Percentiles rank a stretch among this genome's conserved stretches.
phyloP scores from a whole-genome alignment of 2,329 filamentous ascomycete genomes.

The Trichothecium roseum region DNA sequence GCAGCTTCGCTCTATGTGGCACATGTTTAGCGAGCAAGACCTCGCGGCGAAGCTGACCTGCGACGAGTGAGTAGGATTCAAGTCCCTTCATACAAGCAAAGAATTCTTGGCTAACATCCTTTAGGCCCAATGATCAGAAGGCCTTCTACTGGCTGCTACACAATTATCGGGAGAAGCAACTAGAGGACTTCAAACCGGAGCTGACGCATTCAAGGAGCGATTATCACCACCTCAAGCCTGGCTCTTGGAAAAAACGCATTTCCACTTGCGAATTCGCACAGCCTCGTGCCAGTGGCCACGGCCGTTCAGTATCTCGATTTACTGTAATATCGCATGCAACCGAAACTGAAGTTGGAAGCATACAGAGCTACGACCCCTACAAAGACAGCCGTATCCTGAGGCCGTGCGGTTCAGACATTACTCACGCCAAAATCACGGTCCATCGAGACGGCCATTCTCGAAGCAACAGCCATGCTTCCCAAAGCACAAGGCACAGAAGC shows the following conservation, averaged over 20 bases:
- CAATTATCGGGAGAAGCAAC: conserved; percentile 71
- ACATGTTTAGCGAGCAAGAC: conserved; percentile 66
- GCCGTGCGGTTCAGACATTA: conserved; percentile 33
- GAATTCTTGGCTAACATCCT: conserved; percentile 12
- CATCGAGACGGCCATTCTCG: conserved; percentile 39
- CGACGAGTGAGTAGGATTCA: conserved; percentile 43
- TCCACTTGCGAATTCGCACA: conserved; percentile 51
- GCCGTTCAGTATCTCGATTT: conserved; percentile 48
- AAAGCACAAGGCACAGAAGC: conserved; percentile 22
- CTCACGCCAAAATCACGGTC: conserved; percentile 58
- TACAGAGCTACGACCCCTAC: conserved; percentile 74
- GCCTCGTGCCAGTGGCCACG: conserved; percentile 32
- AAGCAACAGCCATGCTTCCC: conserved; percentile 12
- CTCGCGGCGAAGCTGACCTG: conserved; percentile 59
- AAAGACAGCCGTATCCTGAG: conserved; percentile 50
- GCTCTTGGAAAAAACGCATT: conserved; percentile 46
- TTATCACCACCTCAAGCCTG: conserved; percentile 67
- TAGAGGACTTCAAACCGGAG: conserved; percentile 77
- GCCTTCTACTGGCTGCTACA: conserved; percentile 81
- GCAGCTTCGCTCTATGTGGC: conserved; percentile 85
- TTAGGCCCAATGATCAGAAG: conserved; percentile 81
- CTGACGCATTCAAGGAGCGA: conserved; percentile 83
- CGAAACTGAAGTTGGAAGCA: conserved; percentile 37
- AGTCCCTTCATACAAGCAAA: background rate
- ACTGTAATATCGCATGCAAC: conserved; percentile 54